These are phyloP conservation scores for Agaricus sinodeliciosus DNA, from an alignment of 768 basidiomycete species.

Conservation along the genomic window DNA sequence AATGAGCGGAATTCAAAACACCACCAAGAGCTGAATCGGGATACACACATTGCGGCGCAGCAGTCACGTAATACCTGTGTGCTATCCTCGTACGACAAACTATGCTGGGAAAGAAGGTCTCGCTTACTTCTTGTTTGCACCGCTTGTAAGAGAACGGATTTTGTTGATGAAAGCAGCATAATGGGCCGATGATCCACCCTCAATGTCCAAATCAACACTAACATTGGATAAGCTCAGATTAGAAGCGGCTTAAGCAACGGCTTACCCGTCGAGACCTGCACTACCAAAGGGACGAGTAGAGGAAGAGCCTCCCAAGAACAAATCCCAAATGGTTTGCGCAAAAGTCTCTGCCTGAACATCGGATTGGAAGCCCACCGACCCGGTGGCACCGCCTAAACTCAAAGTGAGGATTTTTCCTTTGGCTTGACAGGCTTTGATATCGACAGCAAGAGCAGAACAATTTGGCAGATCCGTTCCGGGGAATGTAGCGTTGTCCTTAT, in stretches of 20 bases:
- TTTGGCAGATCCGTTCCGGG: slow-evolving; percentile 57
- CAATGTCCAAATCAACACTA: slow-evolving; percentile 69
- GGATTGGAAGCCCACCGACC: slow-evolving; percentile 52
- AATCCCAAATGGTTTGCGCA: slow-evolving; percentile 64
- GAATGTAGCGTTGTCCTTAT: slow-evolving; percentile 47
- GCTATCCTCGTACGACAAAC: background rate
- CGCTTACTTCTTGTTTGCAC: slow-evolving; percentile 46
- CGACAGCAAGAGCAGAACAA: slow-evolving; percentile 51
- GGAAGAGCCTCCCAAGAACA: slow-evolving; percentile 55
- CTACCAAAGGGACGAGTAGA: slow-evolving; percentile 63
- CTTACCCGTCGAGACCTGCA: slow-evolving; percentile 68
- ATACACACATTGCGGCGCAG: slow-evolving; percentile 62
- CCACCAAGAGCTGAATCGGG: slow-evolving; percentile 57
- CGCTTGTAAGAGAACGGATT: slow-evolving; percentile 43
- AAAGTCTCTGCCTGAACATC: slow-evolving; percentile 52
- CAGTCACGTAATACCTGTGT: slow-evolving; percentile 57
- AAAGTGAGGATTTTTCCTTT: slow-evolving; percentile 57
- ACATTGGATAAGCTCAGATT: background rate
- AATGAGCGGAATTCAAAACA: slow-evolving; percentile 53
- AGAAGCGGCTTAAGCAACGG: background rate
- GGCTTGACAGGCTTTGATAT: slow-evolving; percentile 59
- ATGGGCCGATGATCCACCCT: slow-evolving; percentile 48
- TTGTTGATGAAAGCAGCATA: slow-evolving; percentile 51
- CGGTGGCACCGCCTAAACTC: slow-evolving; percentile 57
- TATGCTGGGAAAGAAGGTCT: background rate